Base-by-base conservation (phyloP, 2,329 filamentous ascomycete genomes). In the Berkeleyomyces basicola region DNA sequence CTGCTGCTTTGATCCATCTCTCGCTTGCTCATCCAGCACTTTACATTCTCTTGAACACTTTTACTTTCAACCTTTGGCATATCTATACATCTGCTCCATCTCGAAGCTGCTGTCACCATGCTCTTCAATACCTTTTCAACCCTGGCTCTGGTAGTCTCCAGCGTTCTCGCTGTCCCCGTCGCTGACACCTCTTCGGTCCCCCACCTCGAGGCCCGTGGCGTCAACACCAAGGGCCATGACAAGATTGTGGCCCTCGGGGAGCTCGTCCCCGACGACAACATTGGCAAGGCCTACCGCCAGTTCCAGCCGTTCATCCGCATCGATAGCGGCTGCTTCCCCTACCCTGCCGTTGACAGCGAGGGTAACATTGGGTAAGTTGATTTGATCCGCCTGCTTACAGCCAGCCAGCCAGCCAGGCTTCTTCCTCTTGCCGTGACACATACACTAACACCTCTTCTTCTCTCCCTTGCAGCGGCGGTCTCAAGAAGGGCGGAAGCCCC, bases 271-370 rank as follows among this genome's bases (percentile, higher is more conserved):
- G 65, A 67, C 14, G 68, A 66, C 60, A 67, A 66, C 6, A 65
- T 67, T 43, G 71, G 72, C 33, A 61, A 63, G 33, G 63, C 71
- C 37, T 72, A 71, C 59, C 67, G 70, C n/a, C 72, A 71, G 66
- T 72, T 71, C 67, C 71, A 72, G 66, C 72, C 72, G 9, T 72
- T 68, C 64, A 67, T 74, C 40, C 68, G 68, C 33, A 65, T 59
- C 9, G 77, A 84, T 4, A 74, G 76, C 16, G 82, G 82, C 55
- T 85, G 82, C 65, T 82, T 84, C 7, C 81, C 82, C 0, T 85
- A 82, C 68, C 82, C 82, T 0, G 82, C 78, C 1, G 82, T 85
- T 1, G 79, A 85, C 65, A 75, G 75, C 0, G 70, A 72, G 0
- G 83, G 82, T 2, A 75, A 85, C 67, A 83, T 79, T 14, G 74